phyloP scores from a whole-genome alignment of 2,329 filamentous ascomycete species.

The Xylogone sp. region DNA sequence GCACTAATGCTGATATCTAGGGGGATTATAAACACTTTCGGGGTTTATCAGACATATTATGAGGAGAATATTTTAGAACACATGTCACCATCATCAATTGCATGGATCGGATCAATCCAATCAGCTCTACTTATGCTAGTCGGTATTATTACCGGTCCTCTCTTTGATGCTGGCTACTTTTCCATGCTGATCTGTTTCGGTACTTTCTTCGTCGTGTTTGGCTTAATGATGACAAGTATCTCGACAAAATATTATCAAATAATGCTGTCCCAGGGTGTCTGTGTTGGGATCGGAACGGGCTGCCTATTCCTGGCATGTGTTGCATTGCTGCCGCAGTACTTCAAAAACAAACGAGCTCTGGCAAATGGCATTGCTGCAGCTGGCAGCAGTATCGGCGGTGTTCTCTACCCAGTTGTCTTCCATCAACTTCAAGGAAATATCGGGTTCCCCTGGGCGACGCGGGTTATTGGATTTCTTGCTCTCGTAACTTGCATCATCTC shows the following conservation, averaged over 20 bases:
- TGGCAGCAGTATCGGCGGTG: slow-evolving; percentile 57
- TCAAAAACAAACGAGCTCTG: slow-evolving; percentile 28
- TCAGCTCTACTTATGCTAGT: slow-evolving; percentile 40
- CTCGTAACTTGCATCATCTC: slow-evolving; percentile 24
- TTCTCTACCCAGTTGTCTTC: slow-evolving; percentile 57
- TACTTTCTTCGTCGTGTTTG: slow-evolving; percentile 38
- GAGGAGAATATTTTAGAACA: slow-evolving; percentile 31
- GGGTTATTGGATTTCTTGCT: slow-evolving; percentile 46
- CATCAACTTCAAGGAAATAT: slow-evolving; percentile 54
- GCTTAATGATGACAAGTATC: slow-evolving; percentile 40
- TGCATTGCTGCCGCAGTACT: slow-evolving; percentile 53
- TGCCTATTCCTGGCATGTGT: slow-evolving; percentile 43
- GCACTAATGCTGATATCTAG: slow-evolving; percentile 15
- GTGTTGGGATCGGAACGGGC: slow-evolving; percentile 41
- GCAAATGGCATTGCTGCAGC: slow-evolving; percentile 35
- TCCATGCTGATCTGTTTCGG: slow-evolving; percentile 35
- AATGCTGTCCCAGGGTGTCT: slow-evolving; percentile 40
- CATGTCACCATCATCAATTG: slow-evolving; percentile 37
- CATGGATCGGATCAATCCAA: slow-evolving; percentile 46
- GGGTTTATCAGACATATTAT: slow-evolving; percentile 53
- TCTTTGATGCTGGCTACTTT: slow-evolving; percentile 45
- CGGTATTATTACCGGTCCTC: slow-evolving; percentile 39
- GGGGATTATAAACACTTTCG: slow-evolving; percentile 42
- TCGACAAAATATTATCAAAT: slow-evolving; percentile 38
- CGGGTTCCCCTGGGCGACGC: slow-evolving; percentile 57